These are phyloP conservation scores for Ophiognomonia clavigignenti-juglandacearum DNA, from an alignment of 2,329 filamentous ascomycete genomes.

Conservation along the genomic window DNA sequence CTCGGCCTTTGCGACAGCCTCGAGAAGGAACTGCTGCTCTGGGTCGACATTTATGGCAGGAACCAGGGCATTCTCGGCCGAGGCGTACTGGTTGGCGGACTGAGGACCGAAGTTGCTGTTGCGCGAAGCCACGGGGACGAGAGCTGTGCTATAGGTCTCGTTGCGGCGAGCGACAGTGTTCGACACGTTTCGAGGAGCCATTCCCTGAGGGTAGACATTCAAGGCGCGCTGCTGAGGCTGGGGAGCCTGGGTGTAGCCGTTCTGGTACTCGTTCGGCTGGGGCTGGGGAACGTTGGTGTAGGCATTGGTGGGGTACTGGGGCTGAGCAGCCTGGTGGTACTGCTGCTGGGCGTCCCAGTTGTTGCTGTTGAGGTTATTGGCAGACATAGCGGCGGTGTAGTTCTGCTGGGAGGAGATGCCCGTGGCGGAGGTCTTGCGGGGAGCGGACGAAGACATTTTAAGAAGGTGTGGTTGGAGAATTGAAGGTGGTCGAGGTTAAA, in stretches of 20 bases:
- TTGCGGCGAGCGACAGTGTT: slow-evolving; percentile 47
- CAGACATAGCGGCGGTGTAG: too few relatives aligned
- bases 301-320: slow-evolving; percentile 45
- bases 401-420: too few relatives aligned
- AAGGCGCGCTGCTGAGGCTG: background rate
- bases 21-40: slow-evolving; percentile 72
- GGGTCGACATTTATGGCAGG: slow-evolving; percentile 39
- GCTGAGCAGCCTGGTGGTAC: slow-evolving; percentile 50
- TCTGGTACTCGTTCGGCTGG: too few relatives aligned
- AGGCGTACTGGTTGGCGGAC: slow-evolving; percentile 30
- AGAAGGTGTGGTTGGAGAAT: slow-evolving; percentile 11
- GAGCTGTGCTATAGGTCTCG: slow-evolving; percentile 46
- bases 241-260: too few relatives aligned
- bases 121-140: slow-evolving; percentile 42
- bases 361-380: too few relatives aligned
- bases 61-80: slow-evolving; percentile 35
- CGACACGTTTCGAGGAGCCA: background rate
- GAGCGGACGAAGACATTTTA: slow-evolving; percentile 33
- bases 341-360: slow-evolving; percentile 43
- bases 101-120: slow-evolving; percentile 20
- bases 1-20: slow-evolving; percentile 27
- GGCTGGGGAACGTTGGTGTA: too few relatives aligned
- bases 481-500: background rate
- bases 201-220: background rate
- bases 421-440: slow-evolving; percentile 70